Base-by-base conservation (phyloP, 371 early-diverging fungal genomes). In the Mortierella sp. region DNA sequence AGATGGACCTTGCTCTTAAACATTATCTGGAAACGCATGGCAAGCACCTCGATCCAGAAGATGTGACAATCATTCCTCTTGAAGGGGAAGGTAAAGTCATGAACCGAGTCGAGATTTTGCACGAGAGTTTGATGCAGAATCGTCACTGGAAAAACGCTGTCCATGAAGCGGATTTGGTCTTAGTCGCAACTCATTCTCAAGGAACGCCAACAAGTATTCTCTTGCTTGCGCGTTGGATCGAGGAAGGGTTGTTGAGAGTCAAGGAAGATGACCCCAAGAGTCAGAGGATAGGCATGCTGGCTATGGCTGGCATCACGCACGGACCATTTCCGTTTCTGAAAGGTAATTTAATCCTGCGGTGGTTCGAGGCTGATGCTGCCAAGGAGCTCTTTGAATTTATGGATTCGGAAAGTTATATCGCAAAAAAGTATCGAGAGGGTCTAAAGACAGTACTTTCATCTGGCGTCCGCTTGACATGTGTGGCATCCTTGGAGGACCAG, bases 241-340 rank as follows among this genome's bases (percentile, higher is more conserved):
- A 90, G 26, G 75, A 89, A 51, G 90, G 89, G 0, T 57, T 92
- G 12, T 76, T 97, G 5, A 61, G 80, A 3, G 74, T 79, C 34
- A 23, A 43, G 22, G 65, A 70, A 31, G 51, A 68, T 22, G 89
- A 94, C 53, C 75, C 87, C 0, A 56, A 74, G 13, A 78, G 86
- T 55, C 96, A 96, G 72, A 85, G 90, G 7, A 83, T 94, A 15
- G 92, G 91, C 51, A 83, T 96, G 71, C 76, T 97, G 61, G 93
- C 97, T 2, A 95, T 96, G 96, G 97, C 98, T 0, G 96, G 96
- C 7, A 94, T 96, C 53, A 87, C 89, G 5, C 96, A 96, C 75
- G 97, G 97, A 0, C 97, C 98, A 1, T 93, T 96, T 70, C 94
- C 97, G 9, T 84, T 85, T 40, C 84, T 96, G 45, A 93, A 91